Evolutionary conservation across 768 basidiomycete species (phyloP), one percentile per base, ranked within the genome.

Genomic region (Amanita rubescens): DNA sequence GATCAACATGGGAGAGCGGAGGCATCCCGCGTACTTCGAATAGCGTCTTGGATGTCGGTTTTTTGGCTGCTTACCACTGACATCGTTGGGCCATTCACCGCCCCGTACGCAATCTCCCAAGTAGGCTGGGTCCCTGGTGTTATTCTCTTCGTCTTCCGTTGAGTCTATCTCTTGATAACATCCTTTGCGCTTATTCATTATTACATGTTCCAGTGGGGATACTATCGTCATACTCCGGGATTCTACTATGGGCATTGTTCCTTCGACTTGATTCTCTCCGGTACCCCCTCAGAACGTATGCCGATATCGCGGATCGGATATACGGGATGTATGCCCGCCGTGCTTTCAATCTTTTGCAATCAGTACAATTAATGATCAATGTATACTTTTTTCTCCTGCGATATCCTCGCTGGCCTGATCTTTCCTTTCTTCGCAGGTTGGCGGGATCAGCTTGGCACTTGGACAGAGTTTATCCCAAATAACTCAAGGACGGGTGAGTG

Each of bases 21-120:
- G 11, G 78, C 79, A 32, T 70, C 75, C 4, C 63, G 77, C 19
- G 75, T 78, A 0, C 58, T 81, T 38, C 70, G 77, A 51, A 69
- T 75, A 0, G 77, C 79, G 1, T 69, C 72, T 0, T 81, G 79
- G 80, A 67, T 71, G 0, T 67, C 72, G 0, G 59, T 79, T 0
- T 81, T 82, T 55, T 81, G 75, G 58, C 66, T 81, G 17, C 80
- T 82, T 49, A 82, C 81, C 2, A 81, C 79, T 0, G 81, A 84
- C 55, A 80, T 83, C 43, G 67, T 84, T 11, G 81, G 82, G 4
- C 81, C 81, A 1, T 81, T 79, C 65, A 78, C 79, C 30, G 75
- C 80, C 0, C 48, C 53, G 6, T 33, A 24, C 20, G 15, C 81
- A 1, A 80, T 83, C 43, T 69, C 78, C 7, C 77, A 80, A 60